A percentile compares a stretch with the other conserved stretches of the same genome.
Conservation (phyloP, 164 flowering plant species). For the Houttuynia cordata region DNA sequence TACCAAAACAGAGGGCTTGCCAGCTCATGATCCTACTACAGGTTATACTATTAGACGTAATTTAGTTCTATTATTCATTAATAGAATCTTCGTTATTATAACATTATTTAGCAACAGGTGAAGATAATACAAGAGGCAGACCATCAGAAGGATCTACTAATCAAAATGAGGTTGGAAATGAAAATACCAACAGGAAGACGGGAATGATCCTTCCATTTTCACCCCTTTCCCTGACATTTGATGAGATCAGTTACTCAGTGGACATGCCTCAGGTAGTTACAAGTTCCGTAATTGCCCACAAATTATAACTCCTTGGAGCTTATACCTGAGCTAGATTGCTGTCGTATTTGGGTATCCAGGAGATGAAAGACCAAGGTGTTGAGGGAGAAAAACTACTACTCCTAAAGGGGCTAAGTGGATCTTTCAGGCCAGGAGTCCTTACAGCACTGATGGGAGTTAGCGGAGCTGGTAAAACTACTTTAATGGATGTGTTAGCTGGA, state of each 20-base stretch:
- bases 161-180: neutral
- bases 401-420: conserved; percentile 33
- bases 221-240: neutral
- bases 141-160: neutral
- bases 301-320: neutral
- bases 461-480: conserved; percentile 49
- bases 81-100: neutral
- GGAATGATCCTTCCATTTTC: conserved; percentile 30
- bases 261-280: too few species aligned
- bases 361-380: conserved; percentile 42
- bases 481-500: conserved; percentile 45
- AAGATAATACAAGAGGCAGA: neutral
- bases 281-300: too few species aligned
- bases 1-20: conserved; percentile 5
- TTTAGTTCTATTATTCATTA: neutral
- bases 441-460: conserved; percentile 52
- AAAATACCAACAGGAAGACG: neutral
- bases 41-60: neutral
- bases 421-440: conserved; percentile 45
- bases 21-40: neutral
- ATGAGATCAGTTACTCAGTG: too few species aligned
- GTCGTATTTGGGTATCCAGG: conserved; percentile 15
- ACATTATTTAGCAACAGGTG: neutral
- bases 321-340: neutral
- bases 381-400: conserved; percentile 23